Conservation (phyloP, 2,329 filamentous ascomycete genomes). For the Trichoderma simmonsii region DNA sequence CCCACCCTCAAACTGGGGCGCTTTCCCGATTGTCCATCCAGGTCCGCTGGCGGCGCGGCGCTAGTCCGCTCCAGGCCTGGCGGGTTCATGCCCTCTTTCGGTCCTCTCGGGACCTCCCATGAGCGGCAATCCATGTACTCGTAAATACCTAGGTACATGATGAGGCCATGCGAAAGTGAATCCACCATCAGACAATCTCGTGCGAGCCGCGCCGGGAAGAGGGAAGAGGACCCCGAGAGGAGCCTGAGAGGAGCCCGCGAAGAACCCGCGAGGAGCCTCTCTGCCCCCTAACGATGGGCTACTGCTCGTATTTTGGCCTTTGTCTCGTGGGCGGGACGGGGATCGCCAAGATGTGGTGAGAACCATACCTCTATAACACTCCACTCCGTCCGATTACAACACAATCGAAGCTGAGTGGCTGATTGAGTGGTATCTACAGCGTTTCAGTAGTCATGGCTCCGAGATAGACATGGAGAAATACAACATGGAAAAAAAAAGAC, state of each 20-base stretch:
- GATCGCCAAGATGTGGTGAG: not conserved
- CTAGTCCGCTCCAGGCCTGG: not conserved
- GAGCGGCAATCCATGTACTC: not conserved
- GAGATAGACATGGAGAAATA: not conserved
- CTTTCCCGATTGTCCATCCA: constrained; percentile 4
- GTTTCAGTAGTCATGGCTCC: not conserved
- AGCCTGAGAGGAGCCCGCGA: not conserved
- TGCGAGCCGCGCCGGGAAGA: not conserved
- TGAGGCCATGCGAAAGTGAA: not conserved
- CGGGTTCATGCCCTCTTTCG: not conserved
- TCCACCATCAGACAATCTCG: not conserved
- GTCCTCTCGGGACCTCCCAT: not conserved
- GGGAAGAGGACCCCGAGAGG: not conserved
- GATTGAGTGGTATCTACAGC: not conserved
- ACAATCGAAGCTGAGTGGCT: not conserved
- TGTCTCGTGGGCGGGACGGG: not conserved
- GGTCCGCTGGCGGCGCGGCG: not conserved
- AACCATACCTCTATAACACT: not conserved
- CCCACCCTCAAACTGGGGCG: not conserved
- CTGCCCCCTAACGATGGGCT: not conserved
- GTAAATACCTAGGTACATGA: too few relatives aligned
- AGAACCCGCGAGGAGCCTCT: not conserved
- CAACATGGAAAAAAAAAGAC: not conserved
- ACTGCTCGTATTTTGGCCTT: not conserved
- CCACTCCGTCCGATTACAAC: not conserved